Evolutionary conservation across 768 basidiomycete species (phyloP), one percentile per base, ranked within the genome.

Genomic region (Crepidotus variabilis): DNA sequence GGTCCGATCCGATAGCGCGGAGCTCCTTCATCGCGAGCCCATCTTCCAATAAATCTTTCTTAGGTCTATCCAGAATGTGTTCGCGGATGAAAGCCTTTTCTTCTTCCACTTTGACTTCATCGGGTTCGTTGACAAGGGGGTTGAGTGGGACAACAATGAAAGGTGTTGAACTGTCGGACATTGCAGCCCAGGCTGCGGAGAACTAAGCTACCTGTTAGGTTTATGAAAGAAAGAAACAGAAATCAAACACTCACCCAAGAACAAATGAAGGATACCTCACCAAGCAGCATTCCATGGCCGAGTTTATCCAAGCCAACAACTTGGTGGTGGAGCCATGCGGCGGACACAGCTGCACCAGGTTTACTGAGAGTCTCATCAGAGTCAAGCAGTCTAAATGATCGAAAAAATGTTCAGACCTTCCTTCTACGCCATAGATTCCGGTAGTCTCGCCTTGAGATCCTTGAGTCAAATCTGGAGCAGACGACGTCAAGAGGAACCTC

Each of bases 381-480:
- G n/a, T n/a, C n/a, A n/a, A n/a, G n/a, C n/a, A 18, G 0, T 14
- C n/a, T 1, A 6, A 23, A 20, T 24, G 23, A 0, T 14, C 14
- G 21, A 9, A 16, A 47, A 5, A 7, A 35, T n/a, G 52, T 21
- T 55, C 70, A 34, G 33, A 78, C 78, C 78, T 79, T 55, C 79
- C 79, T 60, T 79, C 78, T 23, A 81, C 64, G 2, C 79, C 79
- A 57, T 78, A 79, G 0, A 73, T 61, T 0, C 79, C 79, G 23
- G 79, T 75, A 50, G 63, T 73, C 53, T 69, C 71, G 0, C 49
- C 68, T 13, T 55, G 57, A 32, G 61, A 62, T 18, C 58, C 61
- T 23, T 63, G 55, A 24, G 60, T 33, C 33, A 71, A 54, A 52
- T 65, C 70, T 21, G 66, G 74, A 49, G 57, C 63, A 2, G 65